These are phyloP conservation scores for Panicum virgatum DNA, from an alignment of 202 grass and related monocot genomes.

Conservation along the genomic window DNA sequence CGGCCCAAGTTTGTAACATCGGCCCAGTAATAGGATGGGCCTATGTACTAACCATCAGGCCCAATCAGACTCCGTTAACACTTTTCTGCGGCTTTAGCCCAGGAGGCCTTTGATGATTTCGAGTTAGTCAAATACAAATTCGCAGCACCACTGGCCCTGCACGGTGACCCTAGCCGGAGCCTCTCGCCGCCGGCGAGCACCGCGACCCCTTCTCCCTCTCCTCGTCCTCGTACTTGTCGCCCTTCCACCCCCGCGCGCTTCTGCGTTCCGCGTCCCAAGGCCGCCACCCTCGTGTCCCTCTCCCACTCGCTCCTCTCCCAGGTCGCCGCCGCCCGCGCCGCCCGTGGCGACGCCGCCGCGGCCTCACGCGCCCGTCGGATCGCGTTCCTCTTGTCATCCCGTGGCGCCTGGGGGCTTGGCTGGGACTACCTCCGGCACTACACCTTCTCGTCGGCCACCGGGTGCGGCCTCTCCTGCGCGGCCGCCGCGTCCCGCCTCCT, in stretches of 20 bases:
- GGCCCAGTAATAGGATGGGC: too few species aligned
- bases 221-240: slow-evolving; percentile 40
- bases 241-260: slow-evolving; percentile 22
- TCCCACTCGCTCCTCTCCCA: slow-evolving; percentile 88
- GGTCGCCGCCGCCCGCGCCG: slow-evolving; percentile 58
- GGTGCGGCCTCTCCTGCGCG: slow-evolving; percentile 46
- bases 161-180: not conserved
- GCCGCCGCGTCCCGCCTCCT: slow-evolving; percentile 51
- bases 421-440: slow-evolving; percentile 94
- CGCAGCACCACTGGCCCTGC: not conserved
- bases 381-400: slow-evolving; percentile 45
- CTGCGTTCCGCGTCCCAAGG: slow-evolving; percentile 47
- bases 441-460: slow-evolving; percentile 45
- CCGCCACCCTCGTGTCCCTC: slow-evolving; percentile 61
- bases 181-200: slow-evolving; percentile 50
- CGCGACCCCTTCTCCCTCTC: not conserved
- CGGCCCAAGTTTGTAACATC: too few species aligned
- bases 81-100: not conserved
- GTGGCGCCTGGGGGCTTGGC: slow-evolving; percentile 60
- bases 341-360: slow-evolving; percentile 58
- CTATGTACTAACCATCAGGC: not conserved
- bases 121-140: not conserved
- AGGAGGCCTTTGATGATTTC: not conserved
- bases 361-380: slow-evolving; percentile 55
- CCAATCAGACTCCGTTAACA: not conserved